Conservation (phyloP, 331 rosid genomes). For the Quercus phellos region DNA sequence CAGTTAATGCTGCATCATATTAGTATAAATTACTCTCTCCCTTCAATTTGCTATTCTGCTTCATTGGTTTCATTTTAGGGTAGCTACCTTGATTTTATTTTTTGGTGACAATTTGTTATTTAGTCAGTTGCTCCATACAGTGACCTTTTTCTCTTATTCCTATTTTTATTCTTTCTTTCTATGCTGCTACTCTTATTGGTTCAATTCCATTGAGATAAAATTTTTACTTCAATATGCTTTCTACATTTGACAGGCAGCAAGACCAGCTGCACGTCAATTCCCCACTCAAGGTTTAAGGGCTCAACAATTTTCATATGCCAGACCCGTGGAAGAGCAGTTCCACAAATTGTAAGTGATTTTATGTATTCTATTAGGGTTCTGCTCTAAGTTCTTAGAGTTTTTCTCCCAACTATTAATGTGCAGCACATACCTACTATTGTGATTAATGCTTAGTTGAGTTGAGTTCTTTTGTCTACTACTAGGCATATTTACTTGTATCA, state of each 20-base stretch:
- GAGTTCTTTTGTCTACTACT: not conserved
- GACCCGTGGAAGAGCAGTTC: slow-evolving; percentile 48
- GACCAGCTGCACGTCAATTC: slow-evolving; percentile 40
- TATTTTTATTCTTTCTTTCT: not conserved
- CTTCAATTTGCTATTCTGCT: slow-evolving; percentile 1
- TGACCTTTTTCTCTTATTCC: slow-evolving; percentile 6
- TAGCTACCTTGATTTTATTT: not conserved
- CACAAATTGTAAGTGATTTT: slow-evolving; percentile 47
- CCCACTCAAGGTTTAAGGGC: slow-evolving; percentile 42
- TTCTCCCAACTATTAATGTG: slow-evolving; percentile 4
- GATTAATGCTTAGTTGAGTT: not conserved
- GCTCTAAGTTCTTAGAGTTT: slow-evolving; percentile 4
- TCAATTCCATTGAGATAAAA: slow-evolving; percentile 8
- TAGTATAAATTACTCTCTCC: not conserved
- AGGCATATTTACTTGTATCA: not conserved
- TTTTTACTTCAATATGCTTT: slow-evolving; percentile 16
- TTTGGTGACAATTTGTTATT: not conserved
- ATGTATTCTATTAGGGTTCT: not conserved
- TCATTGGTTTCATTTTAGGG: not conserved
- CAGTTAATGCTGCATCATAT: not conserved
- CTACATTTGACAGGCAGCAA: slow-evolving; percentile 49
- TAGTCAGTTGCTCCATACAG: not conserved
- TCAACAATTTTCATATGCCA: slow-evolving; percentile 48
- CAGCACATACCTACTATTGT: not conserved
- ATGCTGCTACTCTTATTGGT: slow-evolving; percentile 4